Conservation (phyloP, 805 yeast genomes). For the Yarrowia porcina region DNA sequence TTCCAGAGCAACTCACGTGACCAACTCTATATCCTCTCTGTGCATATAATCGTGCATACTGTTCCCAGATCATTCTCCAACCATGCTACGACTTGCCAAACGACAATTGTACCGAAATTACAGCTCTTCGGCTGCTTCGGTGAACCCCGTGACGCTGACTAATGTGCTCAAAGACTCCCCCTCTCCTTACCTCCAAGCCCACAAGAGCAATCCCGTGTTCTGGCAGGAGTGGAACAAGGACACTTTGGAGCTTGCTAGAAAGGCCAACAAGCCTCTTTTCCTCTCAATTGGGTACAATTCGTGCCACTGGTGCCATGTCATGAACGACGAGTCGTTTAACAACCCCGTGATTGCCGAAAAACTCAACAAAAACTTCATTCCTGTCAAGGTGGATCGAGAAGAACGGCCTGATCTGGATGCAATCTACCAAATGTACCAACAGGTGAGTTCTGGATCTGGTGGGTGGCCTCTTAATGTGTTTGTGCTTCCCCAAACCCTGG, state of each 20-base stretch:
- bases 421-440: conserved; percentile 41
- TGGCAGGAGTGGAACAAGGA: conserved; percentile 41
- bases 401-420: conserved; percentile 43
- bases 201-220: conserved; percentile 38
- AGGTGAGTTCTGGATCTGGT: conserved; percentile 39
- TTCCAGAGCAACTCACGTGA: conserved; percentile 19
- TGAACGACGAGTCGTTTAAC: conserved; percentile 39
- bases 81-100: conserved; percentile 10
- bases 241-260: conserved; percentile 36
- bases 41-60: conserved; percentile 20
- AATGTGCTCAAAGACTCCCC: conserved; percentile 17
- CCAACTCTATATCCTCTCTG: background rate
- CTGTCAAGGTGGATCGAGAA: conserved; percentile 41
- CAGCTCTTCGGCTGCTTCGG: background rate
- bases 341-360: conserved; percentile 33
- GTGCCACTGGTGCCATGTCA: conserved; percentile 43
- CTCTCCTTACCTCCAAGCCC: conserved; percentile 35
- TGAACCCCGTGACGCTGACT: background rate
- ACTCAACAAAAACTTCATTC: conserved; percentile 38
- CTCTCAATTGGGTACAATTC: conserved; percentile 41
- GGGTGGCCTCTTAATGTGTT: conserved; percentile 45
- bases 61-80: background rate
- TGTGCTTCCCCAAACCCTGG: conserved; percentile 38
- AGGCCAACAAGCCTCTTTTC: conserved; percentile 39
- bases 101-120: conserved; percentile 4